These are phyloP conservation scores for Chaetomiaceae sp. DNA, from an alignment of 2,329 filamentous ascomycete species.

Conservation along the genomic window DNA sequence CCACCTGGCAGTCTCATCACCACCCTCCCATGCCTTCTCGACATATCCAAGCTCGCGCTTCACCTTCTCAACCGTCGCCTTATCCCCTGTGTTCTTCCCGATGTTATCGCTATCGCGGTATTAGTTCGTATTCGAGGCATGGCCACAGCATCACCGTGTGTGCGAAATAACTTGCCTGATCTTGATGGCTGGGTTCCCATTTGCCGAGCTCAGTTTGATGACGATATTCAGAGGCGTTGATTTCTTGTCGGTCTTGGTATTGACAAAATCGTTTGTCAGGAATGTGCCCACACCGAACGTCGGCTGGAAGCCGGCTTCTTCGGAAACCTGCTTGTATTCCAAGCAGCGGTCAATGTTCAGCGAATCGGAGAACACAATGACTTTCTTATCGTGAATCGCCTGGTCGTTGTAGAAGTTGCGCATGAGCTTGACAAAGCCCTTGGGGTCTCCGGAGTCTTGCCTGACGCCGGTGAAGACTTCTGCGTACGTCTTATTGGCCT, in stretches of 20 bases:
- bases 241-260: constrained; percentile 68
- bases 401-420: constrained; percentile 73
- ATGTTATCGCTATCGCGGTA: constrained; percentile 60
- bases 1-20: constrained; percentile 82
- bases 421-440: constrained; percentile 73
- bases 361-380: constrained; percentile 92
- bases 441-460: constrained; percentile 86
- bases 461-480: constrained; percentile 78
- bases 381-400: constrained; percentile 75
- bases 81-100: constrained; percentile 91
- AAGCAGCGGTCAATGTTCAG: constrained; percentile 87
- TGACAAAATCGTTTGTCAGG: constrained; percentile 89
- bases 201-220: constrained; percentile 88
- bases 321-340: constrained; percentile 80
- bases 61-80: constrained; percentile 70
- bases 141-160: too few relatives aligned
- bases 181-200: constrained; percentile 79
- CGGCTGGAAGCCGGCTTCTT: constrained; percentile 74
- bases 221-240: constrained; percentile 94
- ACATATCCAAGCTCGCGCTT: constrained; percentile 83
- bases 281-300: constrained; percentile 95
- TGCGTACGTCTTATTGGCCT: constrained; percentile 62
- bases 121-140: not conserved
- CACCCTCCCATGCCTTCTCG: constrained; percentile 77
- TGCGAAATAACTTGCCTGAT: constrained; percentile 56